These are phyloP conservation scores for Cinchona pubescens DNA, from an alignment of 257 asterid species.

Conservation along the genomic window DNA sequence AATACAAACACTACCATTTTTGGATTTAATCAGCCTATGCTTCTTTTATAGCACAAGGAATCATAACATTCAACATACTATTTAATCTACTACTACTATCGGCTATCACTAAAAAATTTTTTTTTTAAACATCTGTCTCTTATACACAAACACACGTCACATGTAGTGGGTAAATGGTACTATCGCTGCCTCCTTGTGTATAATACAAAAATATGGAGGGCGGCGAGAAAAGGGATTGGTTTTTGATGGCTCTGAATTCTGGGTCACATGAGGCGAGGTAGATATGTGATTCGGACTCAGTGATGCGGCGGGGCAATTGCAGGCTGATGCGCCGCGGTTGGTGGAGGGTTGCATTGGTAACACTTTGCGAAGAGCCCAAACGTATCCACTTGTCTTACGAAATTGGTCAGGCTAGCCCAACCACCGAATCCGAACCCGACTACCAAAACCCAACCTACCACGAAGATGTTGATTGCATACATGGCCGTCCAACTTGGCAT, in stretches of 20 bases:
- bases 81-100: constrained; percentile 39
- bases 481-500: constrained; percentile 82
- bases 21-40: constrained; percentile 40
- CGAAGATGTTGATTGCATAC: constrained; percentile 63
- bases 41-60: constrained; percentile 43
- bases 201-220: constrained; percentile 47
- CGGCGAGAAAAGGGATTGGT: not conserved
- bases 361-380: constrained; percentile 97
- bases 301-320: constrained; percentile 38
- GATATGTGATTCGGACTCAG: constrained; percentile 19
- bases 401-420: constrained; percentile 92
- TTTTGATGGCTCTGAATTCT: constrained; percentile 7
- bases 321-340: constrained; percentile 28
- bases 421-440: constrained; percentile 98
- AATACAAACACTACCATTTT: constrained; percentile 21
- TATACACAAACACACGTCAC: too few species aligned
- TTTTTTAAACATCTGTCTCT: too few species aligned
- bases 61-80: constrained; percentile 56
- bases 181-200: constrained; percentile 47
- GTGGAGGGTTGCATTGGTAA: constrained; percentile 75
- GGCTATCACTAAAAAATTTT: constrained; percentile 12
- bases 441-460: constrained; percentile 65
- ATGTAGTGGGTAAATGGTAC: constrained; percentile 38
- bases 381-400: constrained; percentile 68
- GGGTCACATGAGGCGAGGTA: not conserved